Conservation (phyloP, 176 grass and related monocot species). For the Pontederia paniculata region DNA sequence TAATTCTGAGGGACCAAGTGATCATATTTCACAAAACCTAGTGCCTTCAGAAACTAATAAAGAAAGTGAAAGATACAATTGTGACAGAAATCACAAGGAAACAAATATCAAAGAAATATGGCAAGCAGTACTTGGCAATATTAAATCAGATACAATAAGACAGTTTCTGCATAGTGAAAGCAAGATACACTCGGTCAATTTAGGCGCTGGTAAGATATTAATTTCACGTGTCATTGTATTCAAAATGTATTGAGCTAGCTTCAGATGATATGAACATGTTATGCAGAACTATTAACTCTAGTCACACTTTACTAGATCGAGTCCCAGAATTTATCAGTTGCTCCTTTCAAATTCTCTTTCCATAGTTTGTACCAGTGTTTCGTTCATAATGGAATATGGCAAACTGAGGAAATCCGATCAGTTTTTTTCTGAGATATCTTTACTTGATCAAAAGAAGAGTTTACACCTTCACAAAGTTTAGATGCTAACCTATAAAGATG, state of each 20-base stretch:
- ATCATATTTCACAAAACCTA: conserved; percentile 30
- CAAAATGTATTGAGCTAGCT: neutral
- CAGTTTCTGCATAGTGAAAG: conserved; percentile 68
- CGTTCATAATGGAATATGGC: too few relatives aligned
- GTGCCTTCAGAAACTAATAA: conserved; percentile 23
- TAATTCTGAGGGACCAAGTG: conserved; percentile 17
- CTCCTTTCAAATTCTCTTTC: too few relatives aligned
- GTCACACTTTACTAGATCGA: too few relatives aligned
- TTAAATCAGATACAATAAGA: conserved; percentile 65
- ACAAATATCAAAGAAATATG: conserved; percentile 57
- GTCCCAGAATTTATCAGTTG: too few relatives aligned
- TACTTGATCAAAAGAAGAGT: too few relatives aligned
- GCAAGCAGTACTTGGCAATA: conserved; percentile 60
- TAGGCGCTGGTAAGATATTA: conserved; percentile 61
- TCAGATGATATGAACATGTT: too few relatives aligned
- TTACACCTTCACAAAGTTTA: too few relatives aligned
- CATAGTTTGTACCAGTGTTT: too few relatives aligned
- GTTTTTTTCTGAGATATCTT: too few relatives aligned
- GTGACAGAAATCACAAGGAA: conserved; percentile 29
- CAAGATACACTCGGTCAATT: conserved; percentile 57
- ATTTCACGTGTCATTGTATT: neutral
- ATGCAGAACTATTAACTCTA: too few relatives aligned
- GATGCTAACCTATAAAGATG: too few relatives aligned
- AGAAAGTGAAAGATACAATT: conserved; percentile 33
- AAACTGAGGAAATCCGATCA: too few relatives aligned